Conservation (phyloP, 2,329 filamentous ascomycete genomes). For the Aspergillus piperis region DNA sequence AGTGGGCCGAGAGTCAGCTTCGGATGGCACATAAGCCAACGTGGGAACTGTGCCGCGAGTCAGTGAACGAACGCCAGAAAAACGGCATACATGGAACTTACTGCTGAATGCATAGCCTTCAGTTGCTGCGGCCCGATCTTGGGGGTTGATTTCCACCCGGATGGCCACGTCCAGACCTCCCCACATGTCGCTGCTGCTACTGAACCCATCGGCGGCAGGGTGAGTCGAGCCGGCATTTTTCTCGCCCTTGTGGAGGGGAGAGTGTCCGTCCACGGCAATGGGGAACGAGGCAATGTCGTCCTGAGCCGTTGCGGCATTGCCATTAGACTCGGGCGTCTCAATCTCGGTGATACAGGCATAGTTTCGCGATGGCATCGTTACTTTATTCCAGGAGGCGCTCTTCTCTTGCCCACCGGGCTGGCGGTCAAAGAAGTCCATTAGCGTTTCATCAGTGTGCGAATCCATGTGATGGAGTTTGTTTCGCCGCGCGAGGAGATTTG, state of each 20-base stretch:
- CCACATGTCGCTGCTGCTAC: slow-evolving; percentile 36
- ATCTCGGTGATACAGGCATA: slow-evolving; percentile 64
- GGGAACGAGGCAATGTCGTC: slow-evolving; percentile 31
- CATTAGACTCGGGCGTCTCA: slow-evolving; percentile 29
- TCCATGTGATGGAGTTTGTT: slow-evolving; percentile 69
- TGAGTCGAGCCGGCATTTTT: slow-evolving; percentile 75
- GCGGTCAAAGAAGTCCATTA: slow-evolving; percentile 63
- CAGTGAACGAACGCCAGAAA: background rate
- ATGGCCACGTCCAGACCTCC: slow-evolving; percentile 50
- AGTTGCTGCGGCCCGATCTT: slow-evolving; percentile 43
- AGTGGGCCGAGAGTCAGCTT: slow-evolving; percentile 13
- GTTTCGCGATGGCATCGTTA: slow-evolving; percentile 76
- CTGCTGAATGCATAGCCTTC: slow-evolving; percentile 53
- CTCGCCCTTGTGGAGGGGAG: slow-evolving; percentile 74
- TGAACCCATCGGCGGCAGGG: slow-evolving; percentile 62
- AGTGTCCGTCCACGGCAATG: slow-evolving; percentile 63
- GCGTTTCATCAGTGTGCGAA: slow-evolving; percentile 63
- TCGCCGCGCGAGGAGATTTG: slow-evolving; percentile 62
- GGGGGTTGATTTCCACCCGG: slow-evolving; percentile 50
- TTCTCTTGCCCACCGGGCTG: slow-evolving; percentile 61
- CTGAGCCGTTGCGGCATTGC: slow-evolving; percentile 13
- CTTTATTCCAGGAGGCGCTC: slow-evolving; percentile 72
- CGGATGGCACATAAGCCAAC: slow-evolving; percentile 16
- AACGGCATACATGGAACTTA: slow-evolving; percentile 31
- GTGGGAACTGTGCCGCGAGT: slow-evolving; percentile 22